Conservation (phyloP, 2,329 filamentous ascomycete genomes). For the Dryadomyces quercivorus region DNA sequence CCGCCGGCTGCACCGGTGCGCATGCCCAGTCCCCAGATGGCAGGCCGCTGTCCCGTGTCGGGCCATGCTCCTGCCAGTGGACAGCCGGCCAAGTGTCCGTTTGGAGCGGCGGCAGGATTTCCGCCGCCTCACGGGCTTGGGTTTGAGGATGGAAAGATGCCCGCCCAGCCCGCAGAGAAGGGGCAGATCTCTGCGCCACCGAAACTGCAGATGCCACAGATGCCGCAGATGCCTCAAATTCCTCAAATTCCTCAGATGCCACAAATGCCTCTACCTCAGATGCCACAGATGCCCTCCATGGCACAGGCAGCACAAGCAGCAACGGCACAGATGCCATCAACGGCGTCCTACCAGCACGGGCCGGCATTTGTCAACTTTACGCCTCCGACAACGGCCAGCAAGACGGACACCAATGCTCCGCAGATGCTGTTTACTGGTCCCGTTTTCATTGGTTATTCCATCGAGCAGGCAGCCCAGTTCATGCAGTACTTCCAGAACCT, state of each 20-base stretch:
- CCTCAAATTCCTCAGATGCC: not conserved
- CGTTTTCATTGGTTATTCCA: conserved; percentile 83
- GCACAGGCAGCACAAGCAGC: not conserved
- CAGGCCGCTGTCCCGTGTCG: not conserved
- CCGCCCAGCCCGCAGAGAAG: not conserved
- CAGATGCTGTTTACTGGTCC: conserved; percentile 86
- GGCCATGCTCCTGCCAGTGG: not conserved
- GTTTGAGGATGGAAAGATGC: not conserved
- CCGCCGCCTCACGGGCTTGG: not conserved
- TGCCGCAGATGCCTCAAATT: not conserved
- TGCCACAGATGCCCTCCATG: conserved; percentile 4
- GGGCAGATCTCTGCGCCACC: not conserved
- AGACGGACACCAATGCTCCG: conserved; percentile 17
- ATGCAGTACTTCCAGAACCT: conserved; percentile 45
- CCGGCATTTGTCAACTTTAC: conserved; percentile 39
- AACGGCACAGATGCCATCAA: conserved; percentile 5
- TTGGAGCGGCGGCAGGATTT: conserved; percentile 18
- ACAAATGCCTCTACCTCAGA: conserved; percentile 12
- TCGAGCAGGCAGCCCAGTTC: conserved; percentile 68
- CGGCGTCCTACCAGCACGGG: conserved; percentile 1
- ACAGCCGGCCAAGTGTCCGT: conserved; percentile 39
- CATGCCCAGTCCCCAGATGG: conserved; percentile 27
- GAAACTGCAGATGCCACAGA: not conserved
- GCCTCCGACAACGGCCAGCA: not conserved
- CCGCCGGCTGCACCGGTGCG: conserved; percentile 46